Base-by-base conservation (phyloP, 202 grass and related monocot genomes). In the Setaria viridis region DNA sequence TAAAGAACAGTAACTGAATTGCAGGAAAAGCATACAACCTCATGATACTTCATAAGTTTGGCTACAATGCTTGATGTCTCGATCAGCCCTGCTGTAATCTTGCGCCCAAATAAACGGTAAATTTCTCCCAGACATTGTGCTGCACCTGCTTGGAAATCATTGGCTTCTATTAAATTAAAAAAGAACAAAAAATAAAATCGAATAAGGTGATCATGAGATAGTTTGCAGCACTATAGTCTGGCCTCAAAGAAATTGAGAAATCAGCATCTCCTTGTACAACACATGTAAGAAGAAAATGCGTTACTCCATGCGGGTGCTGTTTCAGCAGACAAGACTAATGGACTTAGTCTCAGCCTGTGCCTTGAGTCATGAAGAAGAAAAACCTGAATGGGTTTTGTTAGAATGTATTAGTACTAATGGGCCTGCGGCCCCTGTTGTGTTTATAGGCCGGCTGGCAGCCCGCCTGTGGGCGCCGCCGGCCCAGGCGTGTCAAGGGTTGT, bases 11-110 rank as follows among this genome's bases (percentile, higher is more conserved):
- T 77, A 90, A 77, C 8, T 5, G 72, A 90, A 87, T 47, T 80
- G 62, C 70, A 80, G 51, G 55, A 20, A 84, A 59, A 70, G 62
- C 17, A 78, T 65, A 80, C 76, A 80, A 98, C 95, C 95, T 99
- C 96, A 63, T 92, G 83, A 82, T 88, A 99, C 69, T 99, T 99
- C 93, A 99, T 99, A 45, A 96, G 80, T 84, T 95, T 99, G 72
- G 91, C 92, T 78, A 88, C 91, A 86, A 96, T 92, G 71, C 76
- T 96, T 89, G 91, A 85, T 85, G 93, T 99, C 84, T 99, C 96
- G 19, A 92, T 80, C 77, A 99, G 83, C 70, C 96, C 96, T 85
- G 93, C 86, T 68, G 93, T 99, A 86, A 99, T 96, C 86, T 80
- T 95, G 76, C 76, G 85, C 16, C 96, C 96, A 43, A 99, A 99